Percentiles rank a stretch among this genome's conserved stretches.
Conservation (phyloP, 805 yeast species). For the Allodekkera sacchari region DNA sequence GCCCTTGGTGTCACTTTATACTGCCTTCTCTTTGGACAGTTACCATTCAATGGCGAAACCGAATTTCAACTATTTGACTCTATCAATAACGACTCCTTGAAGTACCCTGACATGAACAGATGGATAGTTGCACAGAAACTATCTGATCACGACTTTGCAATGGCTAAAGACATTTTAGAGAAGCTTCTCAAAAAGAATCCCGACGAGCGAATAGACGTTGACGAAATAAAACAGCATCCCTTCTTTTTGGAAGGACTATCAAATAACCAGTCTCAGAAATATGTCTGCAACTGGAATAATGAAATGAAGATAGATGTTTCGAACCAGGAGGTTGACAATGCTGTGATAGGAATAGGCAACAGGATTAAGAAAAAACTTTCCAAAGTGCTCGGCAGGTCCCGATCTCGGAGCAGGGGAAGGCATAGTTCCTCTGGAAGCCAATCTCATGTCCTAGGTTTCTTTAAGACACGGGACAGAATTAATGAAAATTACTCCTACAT, state of each 20-base stretch:
- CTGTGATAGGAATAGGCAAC: constrained; percentile 75
- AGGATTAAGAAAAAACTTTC: constrained; percentile 46
- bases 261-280: constrained; percentile 19
- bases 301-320: constrained; percentile 47
- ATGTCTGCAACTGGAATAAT: constrained; percentile 20
- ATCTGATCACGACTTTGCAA: constrained; percentile 20
- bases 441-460: too few species aligned
- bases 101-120: constrained; percentile 40
- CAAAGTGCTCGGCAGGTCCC: constrained; percentile 27
- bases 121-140: constrained; percentile 21
- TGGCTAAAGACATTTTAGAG: constrained; percentile 50
- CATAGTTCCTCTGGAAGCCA: too few species aligned
- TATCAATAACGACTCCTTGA: constrained; percentile 54
- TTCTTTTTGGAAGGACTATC: constrained; percentile 35
- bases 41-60: constrained; percentile 83
- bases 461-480: too few species aligned
- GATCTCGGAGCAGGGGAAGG: too few species aligned
- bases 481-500: too few species aligned
- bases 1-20: constrained; percentile 89
- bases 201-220: constrained; percentile 53
- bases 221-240: constrained; percentile 69
- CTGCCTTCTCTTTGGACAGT: constrained; percentile 77
- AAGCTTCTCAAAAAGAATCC: constrained; percentile 68
- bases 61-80: constrained; percentile 81
- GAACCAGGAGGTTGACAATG: constrained; percentile 62